A percentile compares a stretch with the other conserved stretches of the same genome.
Conservation (phyloP, 2,329 filamentous ascomycete species). For the Claviceps africana region DNA sequence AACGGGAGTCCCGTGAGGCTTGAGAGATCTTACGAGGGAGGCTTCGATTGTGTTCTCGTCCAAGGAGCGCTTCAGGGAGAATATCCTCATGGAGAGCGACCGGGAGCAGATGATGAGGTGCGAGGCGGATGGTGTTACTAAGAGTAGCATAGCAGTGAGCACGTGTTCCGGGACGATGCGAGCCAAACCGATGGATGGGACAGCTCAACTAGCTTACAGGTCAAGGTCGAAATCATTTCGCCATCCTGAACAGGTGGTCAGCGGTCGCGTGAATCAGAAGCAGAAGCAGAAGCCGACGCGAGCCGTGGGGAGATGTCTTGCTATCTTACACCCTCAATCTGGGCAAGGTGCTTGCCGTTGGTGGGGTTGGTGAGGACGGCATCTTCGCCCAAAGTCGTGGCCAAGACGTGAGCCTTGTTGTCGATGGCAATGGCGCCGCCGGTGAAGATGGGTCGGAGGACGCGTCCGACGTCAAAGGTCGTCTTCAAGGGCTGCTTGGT, state of each 20-base stretch:
- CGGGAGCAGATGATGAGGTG: constrained; percentile 86
- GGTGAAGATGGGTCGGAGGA: constrained; percentile 86
- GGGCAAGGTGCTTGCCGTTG: constrained; percentile 68
- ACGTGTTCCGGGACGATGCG: constrained; percentile 4
- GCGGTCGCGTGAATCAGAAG: not conserved
- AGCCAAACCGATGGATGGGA: no score
- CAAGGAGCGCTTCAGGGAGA: constrained; percentile 49
- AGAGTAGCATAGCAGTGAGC: constrained; percentile 6
- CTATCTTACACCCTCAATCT: constrained; percentile 64
- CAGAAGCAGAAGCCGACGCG: not conserved
- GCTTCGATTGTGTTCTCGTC: constrained; percentile 45
- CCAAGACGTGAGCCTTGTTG: constrained; percentile 66
- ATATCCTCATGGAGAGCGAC: constrained; percentile 92
- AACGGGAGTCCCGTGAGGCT: constrained; percentile 82
- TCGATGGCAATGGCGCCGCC: constrained; percentile 79
- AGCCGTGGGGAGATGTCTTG: not conserved
- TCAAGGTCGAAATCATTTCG: constrained; percentile 64
- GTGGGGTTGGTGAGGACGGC: constrained; percentile 73
- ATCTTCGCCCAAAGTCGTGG: constrained; percentile 84
- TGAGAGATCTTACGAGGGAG: constrained; percentile 64
- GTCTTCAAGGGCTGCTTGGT: constrained; percentile 58
- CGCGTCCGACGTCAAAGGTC: constrained; percentile 72
- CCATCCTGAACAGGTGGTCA: constrained; percentile 42
- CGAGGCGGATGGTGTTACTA: constrained; percentile 75
- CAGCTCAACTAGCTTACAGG: constrained; percentile 28